Base-by-base conservation (phyloP, 2,329 filamentous ascomycete species). In the Colletotrichum coccodes region DNA sequence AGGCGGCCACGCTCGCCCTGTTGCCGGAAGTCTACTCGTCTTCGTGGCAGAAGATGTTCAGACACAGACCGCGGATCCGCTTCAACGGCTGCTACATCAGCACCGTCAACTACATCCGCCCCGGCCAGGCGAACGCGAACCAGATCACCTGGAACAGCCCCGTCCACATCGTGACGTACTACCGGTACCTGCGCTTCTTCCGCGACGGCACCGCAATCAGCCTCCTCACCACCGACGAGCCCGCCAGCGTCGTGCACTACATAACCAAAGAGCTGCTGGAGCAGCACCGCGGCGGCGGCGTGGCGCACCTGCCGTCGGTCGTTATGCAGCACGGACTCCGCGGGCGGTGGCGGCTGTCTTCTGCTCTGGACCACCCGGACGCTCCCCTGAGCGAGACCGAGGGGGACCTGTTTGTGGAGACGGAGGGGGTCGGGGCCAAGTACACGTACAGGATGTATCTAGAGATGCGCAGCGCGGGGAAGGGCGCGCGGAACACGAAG, bases 41-140 rank as follows among this genome's bases (percentile, higher is more conserved):
- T 2, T 86, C 87, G 2, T 91, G 89, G 88, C 82, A 87, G 75
- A 80, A 83, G 60, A 93, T 97, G 83, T 97, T 97, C 82, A 93
- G 92, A 44, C 84, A 85, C 6, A 92, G 94, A 16, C 95, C 96
- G 3, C 91, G 96, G 49, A 87, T 98, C 69, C 93, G 96, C 66
- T 99, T 97, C 85, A 96, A 96, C 75, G 96, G 96, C 30, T 92
- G 94, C 80, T 99, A 99, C 82, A 98, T 99, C 79, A 94, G 91
- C 79, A 98, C 95, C 0, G 94, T 97, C 68, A 98, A 98, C 82
- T 99, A 99, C 81, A 90, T 94, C 57, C 92, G 96, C 28, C 84
- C 94, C 0, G 96, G 96, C 36, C 92, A 92, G 68, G 86, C 91
- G 12, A 91, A 90, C 3, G 86, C 88, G 23, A 91, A 90, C 71